phyloP scores from a whole-genome alignment of 1,139 yeast genomes.

The Kodamaea sp. region DNA sequence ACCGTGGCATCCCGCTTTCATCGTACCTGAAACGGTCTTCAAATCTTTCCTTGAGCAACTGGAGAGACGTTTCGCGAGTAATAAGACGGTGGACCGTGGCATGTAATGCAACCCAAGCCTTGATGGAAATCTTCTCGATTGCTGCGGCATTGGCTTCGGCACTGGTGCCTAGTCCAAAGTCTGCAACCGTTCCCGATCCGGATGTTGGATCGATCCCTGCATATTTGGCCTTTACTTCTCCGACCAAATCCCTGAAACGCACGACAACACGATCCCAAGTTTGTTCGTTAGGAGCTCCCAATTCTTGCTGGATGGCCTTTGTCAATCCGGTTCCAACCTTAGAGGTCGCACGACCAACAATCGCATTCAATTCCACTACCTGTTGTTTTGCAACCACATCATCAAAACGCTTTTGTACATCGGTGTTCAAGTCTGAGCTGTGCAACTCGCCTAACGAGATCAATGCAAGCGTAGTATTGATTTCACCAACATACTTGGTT shows the following conservation, averaged over 20 bases:
- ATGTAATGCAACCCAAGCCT: conserved; percentile 68
- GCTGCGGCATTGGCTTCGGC: conserved; percentile 43
- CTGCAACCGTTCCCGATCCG: conserved; percentile 26
- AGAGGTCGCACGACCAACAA: conserved; percentile 39
- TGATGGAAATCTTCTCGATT: conserved; percentile 44
- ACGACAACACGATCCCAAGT: conserved; percentile 65
- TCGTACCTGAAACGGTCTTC: conserved; percentile 86
- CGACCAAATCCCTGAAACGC: conserved; percentile 46
- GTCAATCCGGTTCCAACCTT: conserved; percentile 41
- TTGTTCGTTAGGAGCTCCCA: conserved; percentile 41
- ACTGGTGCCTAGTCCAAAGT: conserved; percentile 66
- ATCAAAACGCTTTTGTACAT: conserved; percentile 22
- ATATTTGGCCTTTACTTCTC: conserved; percentile 17
- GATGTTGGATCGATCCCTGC: conserved; percentile 14
- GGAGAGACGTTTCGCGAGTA: conserved; percentile 58
- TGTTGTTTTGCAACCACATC: conserved; percentile 40
- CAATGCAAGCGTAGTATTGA: conserved; percentile 16
- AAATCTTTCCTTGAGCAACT: conserved; percentile 65
- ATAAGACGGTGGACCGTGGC: conserved; percentile 59
- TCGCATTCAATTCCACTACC: conserved; percentile 43
- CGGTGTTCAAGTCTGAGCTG: conserved; percentile 9
- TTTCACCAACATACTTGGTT: conserved; percentile 12
- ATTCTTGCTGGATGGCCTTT: conserved; percentile 42
- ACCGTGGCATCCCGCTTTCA: conserved; percentile 74
- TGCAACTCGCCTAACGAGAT: conserved; percentile 29